These are phyloP conservation scores for Cutaneotrichosporon sp. DNA, from an alignment of 1,284 basidiomycete species.

Conservation along the genomic window DNA sequence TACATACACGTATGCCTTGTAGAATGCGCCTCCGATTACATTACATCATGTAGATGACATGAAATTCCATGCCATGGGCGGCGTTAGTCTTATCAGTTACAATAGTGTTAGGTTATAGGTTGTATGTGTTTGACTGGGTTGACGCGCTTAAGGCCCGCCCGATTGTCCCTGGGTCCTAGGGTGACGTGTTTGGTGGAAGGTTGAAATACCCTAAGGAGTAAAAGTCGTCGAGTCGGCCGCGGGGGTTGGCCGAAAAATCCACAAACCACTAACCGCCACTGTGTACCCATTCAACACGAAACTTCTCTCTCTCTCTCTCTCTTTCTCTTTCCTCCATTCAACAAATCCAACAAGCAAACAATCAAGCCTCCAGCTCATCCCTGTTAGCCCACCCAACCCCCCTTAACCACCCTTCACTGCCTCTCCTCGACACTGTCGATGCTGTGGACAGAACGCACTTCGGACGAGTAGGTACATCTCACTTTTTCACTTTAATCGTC, in stretches of 20 bases:
- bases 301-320: background rate
- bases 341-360: background rate
- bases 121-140: background rate
- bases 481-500: background rate
- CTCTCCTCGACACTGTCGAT: constrained; percentile 28
- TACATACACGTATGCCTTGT: too few species aligned
- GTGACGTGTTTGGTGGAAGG: too few species aligned
- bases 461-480: constrained; percentile 52
- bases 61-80: background rate
- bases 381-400: background rate
- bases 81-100: background rate
- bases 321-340: background rate
- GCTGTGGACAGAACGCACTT: constrained; percentile 52
- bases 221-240: too few species aligned
- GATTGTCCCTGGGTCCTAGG: background rate
- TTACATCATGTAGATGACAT: background rate
- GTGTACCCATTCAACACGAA: background rate
- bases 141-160: background rate
- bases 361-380: background rate
- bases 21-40: background rate
- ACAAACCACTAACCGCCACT: too few species aligned
- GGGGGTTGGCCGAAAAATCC: too few species aligned
- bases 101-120: too few species aligned
- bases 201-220: too few species aligned
- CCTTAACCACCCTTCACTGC: background rate